These are phyloP conservation scores for Eimeria necatrix DNA, from an alignment of 169 alveolate species.

Conservation along the genomic window DNA sequence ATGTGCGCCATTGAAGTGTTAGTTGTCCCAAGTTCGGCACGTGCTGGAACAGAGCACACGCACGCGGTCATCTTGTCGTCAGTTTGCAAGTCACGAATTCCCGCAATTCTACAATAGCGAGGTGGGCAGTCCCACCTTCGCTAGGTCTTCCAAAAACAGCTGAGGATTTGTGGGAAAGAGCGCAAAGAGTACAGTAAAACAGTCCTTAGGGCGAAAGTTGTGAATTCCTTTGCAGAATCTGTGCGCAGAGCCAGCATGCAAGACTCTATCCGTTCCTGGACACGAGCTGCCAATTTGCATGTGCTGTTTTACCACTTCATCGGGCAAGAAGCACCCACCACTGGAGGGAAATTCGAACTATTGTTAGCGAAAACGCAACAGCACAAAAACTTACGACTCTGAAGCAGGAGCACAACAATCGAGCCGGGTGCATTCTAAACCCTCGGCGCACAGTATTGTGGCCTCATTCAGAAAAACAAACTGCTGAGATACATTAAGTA, in stretches of 20 bases:
- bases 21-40: constrained; percentile 74
- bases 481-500: constrained; percentile 75
- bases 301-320: not conserved
- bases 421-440: constrained; percentile 73
- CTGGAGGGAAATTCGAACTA: no score
- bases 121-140: constrained; percentile 20
- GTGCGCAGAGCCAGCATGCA: not conserved
- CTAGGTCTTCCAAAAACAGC: constrained; percentile 26
- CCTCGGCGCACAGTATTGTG: constrained; percentile 75
- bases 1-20: constrained; percentile 79
- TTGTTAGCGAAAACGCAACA: not conserved
- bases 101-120: not conserved
- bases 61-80: not conserved
- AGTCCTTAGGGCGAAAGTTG: constrained; percentile 76
- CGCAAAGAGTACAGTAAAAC: constrained; percentile 70
- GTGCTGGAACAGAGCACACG: constrained; percentile 46
- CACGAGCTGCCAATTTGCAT: no score
- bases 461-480: constrained; percentile 73
- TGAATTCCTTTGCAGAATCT: constrained; percentile 69
- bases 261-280: no score
- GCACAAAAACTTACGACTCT: constrained; percentile 28
- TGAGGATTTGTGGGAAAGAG: constrained; percentile 57
- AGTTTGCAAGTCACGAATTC: not conserved
- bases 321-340: not conserved
- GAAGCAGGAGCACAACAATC: constrained; percentile 47